These are phyloP conservation scores for Fusarium denticulatum DNA, from an alignment of 2,329 filamentous ascomycete species.

Conservation along the genomic window DNA sequence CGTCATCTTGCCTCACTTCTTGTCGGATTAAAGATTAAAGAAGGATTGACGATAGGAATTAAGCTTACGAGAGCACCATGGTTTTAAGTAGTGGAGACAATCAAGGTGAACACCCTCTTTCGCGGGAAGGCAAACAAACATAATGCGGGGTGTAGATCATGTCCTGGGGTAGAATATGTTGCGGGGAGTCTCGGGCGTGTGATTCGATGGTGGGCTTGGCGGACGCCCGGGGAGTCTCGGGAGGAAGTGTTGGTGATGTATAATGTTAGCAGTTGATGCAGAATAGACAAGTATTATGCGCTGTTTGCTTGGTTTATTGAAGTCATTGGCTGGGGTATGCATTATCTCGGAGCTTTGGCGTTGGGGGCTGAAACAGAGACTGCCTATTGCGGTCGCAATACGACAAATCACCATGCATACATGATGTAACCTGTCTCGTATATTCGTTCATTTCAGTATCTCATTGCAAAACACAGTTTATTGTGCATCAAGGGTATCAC, in stretches of 20 bases:
- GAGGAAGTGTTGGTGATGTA: background rate
- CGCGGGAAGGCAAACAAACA: background rate
- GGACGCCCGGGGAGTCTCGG: constrained; percentile 29
- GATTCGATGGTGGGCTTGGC: background rate
- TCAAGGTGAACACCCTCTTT: background rate
- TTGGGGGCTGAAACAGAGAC: background rate
- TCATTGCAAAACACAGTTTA: no score
- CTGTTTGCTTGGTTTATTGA: background rate
- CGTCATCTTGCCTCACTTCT: constrained; percentile 19
- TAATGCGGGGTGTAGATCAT: constrained; percentile 10
- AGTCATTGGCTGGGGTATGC: background rate
- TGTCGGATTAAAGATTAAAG: no score
- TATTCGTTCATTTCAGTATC: background rate
- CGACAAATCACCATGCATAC: background rate
- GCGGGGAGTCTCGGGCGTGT: constrained; percentile 19
- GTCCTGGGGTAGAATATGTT: background rate
- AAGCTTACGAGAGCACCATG: constrained; percentile 8
- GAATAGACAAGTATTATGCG: no score
- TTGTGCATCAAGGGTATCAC: background rate
- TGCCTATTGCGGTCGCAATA: background rate
- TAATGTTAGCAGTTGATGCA: background rate
- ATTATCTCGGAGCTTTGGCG: background rate
- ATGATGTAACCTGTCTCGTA: background rate
- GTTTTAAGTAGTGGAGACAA: constrained; percentile 32
- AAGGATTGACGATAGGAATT: background rate